Percentiles rank a stretch among this genome's conserved stretches.
Conservation (phyloP, 2,329 filamentous ascomycete genomes). For the Penicillium sp. region DNA sequence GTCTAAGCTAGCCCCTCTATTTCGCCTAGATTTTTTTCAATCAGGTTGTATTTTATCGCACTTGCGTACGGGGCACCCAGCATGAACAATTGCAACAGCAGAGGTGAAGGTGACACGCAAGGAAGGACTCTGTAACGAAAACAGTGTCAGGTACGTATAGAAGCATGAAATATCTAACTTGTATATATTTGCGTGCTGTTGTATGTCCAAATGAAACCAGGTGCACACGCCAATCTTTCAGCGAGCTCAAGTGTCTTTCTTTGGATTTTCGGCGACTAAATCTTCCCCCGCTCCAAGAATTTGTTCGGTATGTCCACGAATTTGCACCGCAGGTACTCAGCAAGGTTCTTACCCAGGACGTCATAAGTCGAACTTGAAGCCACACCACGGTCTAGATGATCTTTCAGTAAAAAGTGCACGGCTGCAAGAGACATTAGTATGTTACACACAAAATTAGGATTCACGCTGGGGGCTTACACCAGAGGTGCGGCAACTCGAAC, state of each 20-base stretch:
- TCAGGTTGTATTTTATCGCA: too few species aligned
- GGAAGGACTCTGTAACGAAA: too few species aligned
- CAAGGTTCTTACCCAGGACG: slow-evolving; percentile 50
- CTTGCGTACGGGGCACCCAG: too few species aligned
- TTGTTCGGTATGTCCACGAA: slow-evolving; percentile 42
- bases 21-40: too few species aligned
- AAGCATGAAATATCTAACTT: too few species aligned
- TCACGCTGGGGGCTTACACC: background rate
- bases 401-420: slow-evolving; percentile 48
- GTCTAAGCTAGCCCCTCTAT: too few species aligned
- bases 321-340: slow-evolving; percentile 44
- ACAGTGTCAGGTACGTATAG: too few species aligned
- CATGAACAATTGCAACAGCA: too few species aligned
- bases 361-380: slow-evolving; percentile 42
- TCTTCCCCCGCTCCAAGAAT: slow-evolving; percentile 38
- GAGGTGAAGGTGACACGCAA: too few species aligned
- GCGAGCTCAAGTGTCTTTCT: background rate
- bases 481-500: slow-evolving; percentile 52
- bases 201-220: too few species aligned
- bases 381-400: slow-evolving; percentile 46
- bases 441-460: background rate
- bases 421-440: slow-evolving; percentile 17
- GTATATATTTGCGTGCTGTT: too few species aligned
- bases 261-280: slow-evolving; percentile 25
- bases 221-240: background rate